A percentile compares a stretch with the other conserved stretches of the same genome.
These are phyloP conservation scores for Aphanomyces invadans DNA, from an alignment of 352 stramenopile species.

Conservation along the genomic window DNA sequence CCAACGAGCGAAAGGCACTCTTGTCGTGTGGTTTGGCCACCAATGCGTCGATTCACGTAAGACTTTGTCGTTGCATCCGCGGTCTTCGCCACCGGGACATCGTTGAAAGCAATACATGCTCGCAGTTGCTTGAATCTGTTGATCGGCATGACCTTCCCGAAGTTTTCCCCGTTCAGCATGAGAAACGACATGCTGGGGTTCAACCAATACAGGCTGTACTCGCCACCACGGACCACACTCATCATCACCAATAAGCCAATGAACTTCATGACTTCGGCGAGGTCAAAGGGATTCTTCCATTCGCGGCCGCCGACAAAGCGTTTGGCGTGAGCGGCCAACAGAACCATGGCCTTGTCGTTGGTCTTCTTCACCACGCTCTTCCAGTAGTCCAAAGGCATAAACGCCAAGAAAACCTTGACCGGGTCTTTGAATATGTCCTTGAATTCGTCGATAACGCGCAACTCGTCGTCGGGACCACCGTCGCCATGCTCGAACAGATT, in stretches of 20 bases:
- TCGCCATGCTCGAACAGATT: neutral
- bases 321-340: neutral
- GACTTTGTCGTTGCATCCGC: neutral
- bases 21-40: neutral
- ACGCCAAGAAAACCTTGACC: constrained; percentile 6
- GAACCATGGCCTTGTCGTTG: neutral
- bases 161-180: neutral
- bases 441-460: constrained; percentile 1
- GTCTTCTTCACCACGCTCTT: constrained; percentile 1
- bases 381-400: constrained; percentile 3
- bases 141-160: neutral
- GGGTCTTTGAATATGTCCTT: constrained; percentile 6
- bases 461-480: neutral
- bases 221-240: neutral
- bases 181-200: neutral
- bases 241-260: neutral
- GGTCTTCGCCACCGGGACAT: too few relatives aligned
- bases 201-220: constrained; percentile 8
- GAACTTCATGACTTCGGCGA: constrained; percentile 3
- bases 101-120: constrained; percentile 7
- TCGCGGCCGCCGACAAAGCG: neutral
- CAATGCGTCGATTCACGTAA: neutral
- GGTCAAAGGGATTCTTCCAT: neutral
- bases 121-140: constrained; percentile 13
- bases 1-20: neutral